phyloP scores from a whole-genome alignment of 305 asterid species.

The Solanum hybrid region DNA sequence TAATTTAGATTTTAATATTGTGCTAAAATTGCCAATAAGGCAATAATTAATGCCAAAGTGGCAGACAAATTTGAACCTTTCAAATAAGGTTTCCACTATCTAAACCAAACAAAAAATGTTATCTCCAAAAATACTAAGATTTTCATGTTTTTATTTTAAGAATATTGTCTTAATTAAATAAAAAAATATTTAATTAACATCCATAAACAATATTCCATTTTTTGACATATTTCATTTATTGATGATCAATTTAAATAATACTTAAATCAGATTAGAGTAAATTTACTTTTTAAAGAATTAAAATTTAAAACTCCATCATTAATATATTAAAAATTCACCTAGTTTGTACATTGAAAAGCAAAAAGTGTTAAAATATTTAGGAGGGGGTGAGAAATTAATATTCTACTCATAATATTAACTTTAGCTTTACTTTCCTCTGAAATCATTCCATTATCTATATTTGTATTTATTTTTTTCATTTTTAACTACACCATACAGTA shows the following conservation, averaged over 20 bases:
- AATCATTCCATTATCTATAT: slow-evolving; percentile 7
- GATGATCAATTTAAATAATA: not conserved
- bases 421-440: slow-evolving; percentile 2
- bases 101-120: not conserved
- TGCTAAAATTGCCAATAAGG: not conserved
- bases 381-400: slow-evolving; percentile 1
- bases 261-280: not conserved
- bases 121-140: not conserved
- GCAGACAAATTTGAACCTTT: slow-evolving; percentile 6
- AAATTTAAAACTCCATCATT: not conserved
- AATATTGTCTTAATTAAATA: not conserved
- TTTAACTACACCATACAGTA: slow-evolving; percentile 10
- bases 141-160: not conserved
- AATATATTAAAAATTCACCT: not conserved
- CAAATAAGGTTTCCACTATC: slow-evolving; percentile 6
- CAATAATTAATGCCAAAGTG: not conserved
- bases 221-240: not conserved
- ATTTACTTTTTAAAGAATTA: not conserved
- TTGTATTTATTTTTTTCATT: not conserved
- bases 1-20: not conserved
- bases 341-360: not conserved
- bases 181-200: not conserved
- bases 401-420: slow-evolving; percentile 3
- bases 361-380: not conserved
- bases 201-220: not conserved